Evolutionary conservation across 2,329 filamentous ascomycete species (phyloP).

Genomic region (Calonectria henricotiae): DNA sequence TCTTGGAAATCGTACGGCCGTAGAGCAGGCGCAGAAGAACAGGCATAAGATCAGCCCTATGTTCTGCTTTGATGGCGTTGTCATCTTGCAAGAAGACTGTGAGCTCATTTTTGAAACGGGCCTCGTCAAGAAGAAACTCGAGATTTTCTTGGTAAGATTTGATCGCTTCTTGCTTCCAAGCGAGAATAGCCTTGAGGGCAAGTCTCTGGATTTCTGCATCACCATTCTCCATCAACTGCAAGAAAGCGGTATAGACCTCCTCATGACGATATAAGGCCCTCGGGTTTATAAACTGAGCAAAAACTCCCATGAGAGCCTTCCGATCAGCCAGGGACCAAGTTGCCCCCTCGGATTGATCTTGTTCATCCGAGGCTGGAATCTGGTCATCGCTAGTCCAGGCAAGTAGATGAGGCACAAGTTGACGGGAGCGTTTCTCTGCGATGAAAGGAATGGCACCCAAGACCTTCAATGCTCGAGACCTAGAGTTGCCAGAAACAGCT

Average conservation of each 20-base stretch:
- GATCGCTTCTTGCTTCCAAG: slow-evolving; percentile 88
- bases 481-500: slow-evolving; percentile 70
- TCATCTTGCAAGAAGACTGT: slow-evolving; percentile 87
- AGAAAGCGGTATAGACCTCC: slow-evolving; percentile 82
- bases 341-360: slow-evolving; percentile 56
- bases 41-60: slow-evolving; percentile 84
- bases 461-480: slow-evolving; percentile 85
- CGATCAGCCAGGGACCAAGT: slow-evolving; percentile 85
- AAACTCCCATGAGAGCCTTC: slow-evolving; percentile 85
- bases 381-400: slow-evolving; percentile 79
- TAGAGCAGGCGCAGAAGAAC: slow-evolving; percentile 91
- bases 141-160: slow-evolving; percentile 88
- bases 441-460: slow-evolving; percentile 81
- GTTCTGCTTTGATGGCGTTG: slow-evolving; percentile 80
- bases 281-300: slow-evolving; percentile 90
- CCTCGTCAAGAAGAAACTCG: slow-evolving; percentile 89
- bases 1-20: slow-evolving; percentile 88
- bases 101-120: slow-evolving; percentile 94
- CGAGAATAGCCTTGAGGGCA: slow-evolving; percentile 86
- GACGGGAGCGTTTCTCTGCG: slow-evolving; percentile 89
- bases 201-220: slow-evolving; percentile 91
- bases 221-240: slow-evolving; percentile 87
- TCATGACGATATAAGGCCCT: slow-evolving; percentile 84
- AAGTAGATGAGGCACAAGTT: slow-evolving; percentile 88
- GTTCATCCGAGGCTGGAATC: slow-evolving; percentile 55